Conservation (phyloP, 2,329 filamentous ascomycete genomes). For the Fusarium robinianum region DNA sequence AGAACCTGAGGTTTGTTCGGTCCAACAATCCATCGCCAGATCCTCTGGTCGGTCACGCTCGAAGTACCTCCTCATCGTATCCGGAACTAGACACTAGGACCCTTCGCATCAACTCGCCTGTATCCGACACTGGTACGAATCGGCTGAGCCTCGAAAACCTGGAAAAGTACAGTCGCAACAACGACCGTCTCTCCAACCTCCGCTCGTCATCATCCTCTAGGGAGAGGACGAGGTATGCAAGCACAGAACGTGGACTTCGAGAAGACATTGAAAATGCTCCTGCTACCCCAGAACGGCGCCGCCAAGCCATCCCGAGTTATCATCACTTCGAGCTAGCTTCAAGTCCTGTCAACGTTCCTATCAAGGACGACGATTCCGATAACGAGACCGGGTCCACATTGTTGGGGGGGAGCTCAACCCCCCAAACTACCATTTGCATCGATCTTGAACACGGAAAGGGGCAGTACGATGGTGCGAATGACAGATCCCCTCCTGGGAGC, state of each 20-base stretch:
- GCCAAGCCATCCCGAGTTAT: conserved; percentile 28
- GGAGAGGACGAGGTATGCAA: conserved; percentile 8
- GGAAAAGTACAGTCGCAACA: conserved; percentile 36
- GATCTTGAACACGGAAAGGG: conserved; percentile 13
- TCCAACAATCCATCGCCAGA: conserved; percentile 21
- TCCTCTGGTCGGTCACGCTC: conserved; percentile 7
- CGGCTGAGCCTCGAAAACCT: conserved; percentile 38
- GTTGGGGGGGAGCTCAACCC: too few relatives aligned
- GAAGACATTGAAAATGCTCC: conserved; percentile 35
- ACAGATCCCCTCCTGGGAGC: conserved; percentile 23
- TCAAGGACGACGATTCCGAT: conserved; percentile 15
- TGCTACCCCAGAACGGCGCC: conserved; percentile 35
- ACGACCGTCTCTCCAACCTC: conserved; percentile 39
- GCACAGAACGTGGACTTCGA: conserved; percentile 22
- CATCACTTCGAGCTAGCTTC: conserved; percentile 35
- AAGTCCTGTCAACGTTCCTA: conserved; percentile 34
- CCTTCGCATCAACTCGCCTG: conserved; percentile 37
- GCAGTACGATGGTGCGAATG: conserved; percentile 34
- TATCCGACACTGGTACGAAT: conserved; percentile 24
- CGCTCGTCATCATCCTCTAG: conserved; percentile 36
- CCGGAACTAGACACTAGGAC: conserved; percentile 30
- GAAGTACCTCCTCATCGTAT: conserved; percentile 43
- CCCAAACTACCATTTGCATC: not conserved
- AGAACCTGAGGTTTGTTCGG: conserved; percentile 14
- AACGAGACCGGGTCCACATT: too few relatives aligned